These are phyloP conservation scores for Blastobotrys mokoenaii DNA, from an alignment of 805 yeast species.

Conservation along the genomic window DNA sequence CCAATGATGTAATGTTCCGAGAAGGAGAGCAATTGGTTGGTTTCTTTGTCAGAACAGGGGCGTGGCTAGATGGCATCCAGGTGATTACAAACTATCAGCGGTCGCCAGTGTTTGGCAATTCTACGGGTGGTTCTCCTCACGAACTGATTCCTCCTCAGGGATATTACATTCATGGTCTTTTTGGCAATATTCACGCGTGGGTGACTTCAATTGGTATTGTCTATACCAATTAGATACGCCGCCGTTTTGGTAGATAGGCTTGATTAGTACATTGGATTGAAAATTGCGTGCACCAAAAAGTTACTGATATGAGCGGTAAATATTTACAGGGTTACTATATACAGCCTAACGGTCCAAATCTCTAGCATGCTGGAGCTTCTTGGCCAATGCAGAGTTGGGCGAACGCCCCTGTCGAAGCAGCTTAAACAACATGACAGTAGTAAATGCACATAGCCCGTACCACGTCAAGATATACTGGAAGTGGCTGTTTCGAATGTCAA, in stretches of 20 bases:
- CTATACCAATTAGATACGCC: constrained; percentile 32
- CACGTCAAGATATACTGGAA: constrained; percentile 88
- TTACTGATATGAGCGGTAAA: neutral
- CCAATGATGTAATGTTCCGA: constrained; percentile 43
- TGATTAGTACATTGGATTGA: neutral
- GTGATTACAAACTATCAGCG: constrained; percentile 43
- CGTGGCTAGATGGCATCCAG: constrained; percentile 85
- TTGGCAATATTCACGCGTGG: constrained; percentile 66
- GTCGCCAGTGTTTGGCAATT: constrained; percentile 53
- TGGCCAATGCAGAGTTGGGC: constrained; percentile 9
- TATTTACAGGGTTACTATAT: neutral
- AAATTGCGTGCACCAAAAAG: neutral
- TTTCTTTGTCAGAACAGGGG: constrained; percentile 62
- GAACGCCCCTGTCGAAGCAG: constrained; percentile 38
- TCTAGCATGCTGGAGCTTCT: constrained; percentile 24
- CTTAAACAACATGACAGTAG: constrained; percentile 54
- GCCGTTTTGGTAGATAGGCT: neutral
- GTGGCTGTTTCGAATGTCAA: constrained; percentile 81
- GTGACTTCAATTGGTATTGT: constrained; percentile 63
- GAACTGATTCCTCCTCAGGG: constrained; percentile 60
- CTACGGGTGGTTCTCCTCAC: constrained; percentile 55
- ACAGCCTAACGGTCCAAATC: constrained; percentile 5
- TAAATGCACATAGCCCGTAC: constrained; percentile 78
- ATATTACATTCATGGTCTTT: constrained; percentile 54
- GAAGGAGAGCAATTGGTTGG: constrained; percentile 53